Evolutionary conservation across 2,329 filamentous ascomycete genomes (phyloP).

Genomic region (Neocatenulostroma microsporum): DNA sequence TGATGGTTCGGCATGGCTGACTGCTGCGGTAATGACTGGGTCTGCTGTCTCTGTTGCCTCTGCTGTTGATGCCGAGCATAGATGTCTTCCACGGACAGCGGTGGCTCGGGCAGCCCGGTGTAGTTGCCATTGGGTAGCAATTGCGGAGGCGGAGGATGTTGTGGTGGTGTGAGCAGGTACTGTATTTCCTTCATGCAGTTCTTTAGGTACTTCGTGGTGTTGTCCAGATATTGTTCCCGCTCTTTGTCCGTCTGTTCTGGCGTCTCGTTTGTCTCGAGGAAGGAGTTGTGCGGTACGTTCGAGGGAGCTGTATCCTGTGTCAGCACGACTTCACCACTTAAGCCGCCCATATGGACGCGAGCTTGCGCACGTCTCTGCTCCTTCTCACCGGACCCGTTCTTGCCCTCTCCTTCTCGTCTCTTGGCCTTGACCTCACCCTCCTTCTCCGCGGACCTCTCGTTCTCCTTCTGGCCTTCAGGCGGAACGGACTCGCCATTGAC

Average conservation of each 20-base stretch:
- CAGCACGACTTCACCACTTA: conserved; percentile 15
- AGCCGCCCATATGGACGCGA: not conserved
- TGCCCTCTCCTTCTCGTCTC: conserved; percentile 9
- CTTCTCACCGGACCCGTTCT: conserved; percentile 21
- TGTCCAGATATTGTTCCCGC: conserved; percentile 53
- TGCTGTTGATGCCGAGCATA: conserved; percentile 52
- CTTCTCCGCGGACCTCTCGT: conserved; percentile 4
- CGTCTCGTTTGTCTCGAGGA: conserved; percentile 43
- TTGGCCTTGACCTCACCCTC: too few species aligned
- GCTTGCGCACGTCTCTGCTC: conserved; percentile 13
- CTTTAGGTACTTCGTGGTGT: conserved; percentile 54
- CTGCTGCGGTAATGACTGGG: conserved; percentile 28
- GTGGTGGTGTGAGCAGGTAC: conserved; percentile 59
- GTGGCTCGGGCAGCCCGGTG: conserved; percentile 40
- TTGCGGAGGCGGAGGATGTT: conserved; percentile 52
- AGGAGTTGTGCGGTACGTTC: conserved; percentile 37
- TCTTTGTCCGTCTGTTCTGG: conserved; percentile 41
- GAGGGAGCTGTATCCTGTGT: conserved; percentile 29
- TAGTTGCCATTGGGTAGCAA: conserved; percentile 28
- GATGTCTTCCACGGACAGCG: conserved; percentile 51
- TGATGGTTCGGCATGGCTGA: conserved; percentile 55
- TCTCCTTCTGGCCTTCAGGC: conserved; percentile 4
- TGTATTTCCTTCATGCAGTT: conserved; percentile 62
- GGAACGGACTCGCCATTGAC: conserved; percentile 13
- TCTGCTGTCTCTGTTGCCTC: conserved; percentile 28